Base-by-base conservation (phyloP, 768 basidiomycete genomes). In the Fomitopsis pulvina region DNA sequence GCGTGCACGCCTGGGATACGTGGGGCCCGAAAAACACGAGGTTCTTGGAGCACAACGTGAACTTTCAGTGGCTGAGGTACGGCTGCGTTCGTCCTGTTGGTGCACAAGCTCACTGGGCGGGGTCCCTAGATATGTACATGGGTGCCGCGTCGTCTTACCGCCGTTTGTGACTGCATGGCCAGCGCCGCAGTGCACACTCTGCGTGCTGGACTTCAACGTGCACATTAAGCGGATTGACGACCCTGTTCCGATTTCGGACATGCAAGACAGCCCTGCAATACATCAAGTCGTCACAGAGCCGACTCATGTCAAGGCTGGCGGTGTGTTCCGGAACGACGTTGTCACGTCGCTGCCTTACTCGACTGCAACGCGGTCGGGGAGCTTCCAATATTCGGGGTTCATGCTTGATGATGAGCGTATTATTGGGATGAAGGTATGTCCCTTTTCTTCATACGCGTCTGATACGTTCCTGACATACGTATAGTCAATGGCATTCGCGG, bases 351-450 rank as follows among this genome's bases (percentile, higher is more conserved):
- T 63, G 52, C 62, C 62, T 32, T 63, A 56, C 40, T n/a, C 54
- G 12, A 20, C 47, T 12, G 45, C 55, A 11, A 37, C 48, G 11
- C 24, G 56, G 6, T 51, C 49, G 42, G 60, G 37, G 5, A 21
- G 28, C 18, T 45, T 22, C 9, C 52, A 58, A 1, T 74, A 70
- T 48, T 65, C 65, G 6, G 72, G 72, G 8, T 56, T 71, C 52
- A 72, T 73, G 70, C 65, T 74, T 25, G 73, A 73, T 48, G 70
- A 72, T 24, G 68, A 69, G 38, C 59, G 71, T 45, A 46, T 74
- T 25, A 52, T 75, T 22, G 71, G 71, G 25, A 48, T 75, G 51
- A 66, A 66, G 63, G 73, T 75, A 45, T 30, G 70, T 63, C 12
- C 8, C 14, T 22, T 12, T 9, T n/a, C 18, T 30, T n/a, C 32